Evolutionary conservation across 495 filamentous ascomycete species (phyloP).

Genomic region (Niebla homalea): DNA sequence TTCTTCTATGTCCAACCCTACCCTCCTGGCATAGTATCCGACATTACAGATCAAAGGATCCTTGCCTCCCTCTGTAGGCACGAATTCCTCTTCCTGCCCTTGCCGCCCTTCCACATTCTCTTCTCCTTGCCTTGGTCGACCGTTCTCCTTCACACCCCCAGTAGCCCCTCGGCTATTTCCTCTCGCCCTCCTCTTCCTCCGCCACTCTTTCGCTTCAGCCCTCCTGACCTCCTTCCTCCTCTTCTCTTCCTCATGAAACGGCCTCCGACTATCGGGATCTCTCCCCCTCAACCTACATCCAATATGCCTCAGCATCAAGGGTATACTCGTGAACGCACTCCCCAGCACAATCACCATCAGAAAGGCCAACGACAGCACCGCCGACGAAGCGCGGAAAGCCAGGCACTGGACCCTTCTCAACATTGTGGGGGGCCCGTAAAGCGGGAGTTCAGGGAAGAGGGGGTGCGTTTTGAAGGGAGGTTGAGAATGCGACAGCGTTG

Average conservation of each 20-base stretch:
- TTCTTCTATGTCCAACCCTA: conserved; percentile 75
- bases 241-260: conserved; percentile 61
- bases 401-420: conserved; percentile 50
- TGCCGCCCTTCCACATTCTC: conserved; percentile 23
- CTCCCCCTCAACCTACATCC: conserved; percentile 37
- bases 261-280: conserved; percentile 44
- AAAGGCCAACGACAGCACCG: conserved; percentile 64
- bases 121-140: conserved; percentile 9
- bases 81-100: conserved; percentile 37
- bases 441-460: conserved; percentile 74
- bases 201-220: conserved; percentile 49
- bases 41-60: conserved; percentile 70
- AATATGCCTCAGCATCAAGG: conserved; percentile 30
- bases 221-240: conserved; percentile 37
- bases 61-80: conserved; percentile 63
- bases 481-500: conserved; percentile 23
- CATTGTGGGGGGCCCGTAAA: conserved; percentile 63
- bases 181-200: conserved; percentile 22
- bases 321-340: conserved; percentile 49
- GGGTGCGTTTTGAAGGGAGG: conserved; percentile 61
- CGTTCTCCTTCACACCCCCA: conserved; percentile 26
- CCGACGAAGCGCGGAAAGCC: conserved; percentile 48
- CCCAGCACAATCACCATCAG: conserved; percentile 63
- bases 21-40: conserved; percentile 74
- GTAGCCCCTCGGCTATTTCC: background rate